phyloP scores from a whole-genome alignment of 2,329 filamentous ascomycete genomes.

The Malbranchea zuffiana region DNA sequence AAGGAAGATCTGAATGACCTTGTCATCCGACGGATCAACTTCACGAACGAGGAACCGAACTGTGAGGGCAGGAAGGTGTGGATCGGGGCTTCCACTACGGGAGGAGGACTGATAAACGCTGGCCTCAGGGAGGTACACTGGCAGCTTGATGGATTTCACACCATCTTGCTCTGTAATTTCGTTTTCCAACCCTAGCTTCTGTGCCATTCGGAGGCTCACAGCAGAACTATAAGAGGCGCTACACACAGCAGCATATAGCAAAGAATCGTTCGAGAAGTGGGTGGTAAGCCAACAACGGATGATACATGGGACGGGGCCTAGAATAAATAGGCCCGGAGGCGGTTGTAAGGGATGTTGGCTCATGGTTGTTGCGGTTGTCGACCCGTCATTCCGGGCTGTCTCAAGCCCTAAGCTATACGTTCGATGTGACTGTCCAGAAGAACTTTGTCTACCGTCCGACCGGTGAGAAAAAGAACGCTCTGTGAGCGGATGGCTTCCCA shows the following conservation, averaged over 20 bases:
- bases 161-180: conserved; percentile 58
- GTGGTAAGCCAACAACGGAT: conserved; percentile 91
- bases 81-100: conserved; percentile 59
- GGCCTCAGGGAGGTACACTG: conserved; percentile 84
- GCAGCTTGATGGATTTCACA: conserved; percentile 58
- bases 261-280: conserved; percentile 76
- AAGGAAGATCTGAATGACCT: conserved; percentile 70
- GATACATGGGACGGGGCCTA: conserved; percentile 85
- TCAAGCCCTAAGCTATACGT: conserved; percentile 84
- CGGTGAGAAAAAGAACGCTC: conserved; percentile 90
- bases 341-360: conserved; percentile 49
- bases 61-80: conserved; percentile 70
- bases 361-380: conserved; percentile 59
- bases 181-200: conserved; percentile 59
- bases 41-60: conserved; percentile 65
- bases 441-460: conserved; percentile 89
- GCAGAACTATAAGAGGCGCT: conserved; percentile 81
- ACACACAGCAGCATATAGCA: conserved; percentile 86
- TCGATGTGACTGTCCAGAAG: conserved; percentile 68
- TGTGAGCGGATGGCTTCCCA: conserved; percentile 70
- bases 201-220: conserved; percentile 64
- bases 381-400: conserved; percentile 49
- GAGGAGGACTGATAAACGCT: conserved; percentile 62
- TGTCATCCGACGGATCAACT: conserved; percentile 36
- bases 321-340: conserved; percentile 70